Evolutionary conservation across 345 rosid genomes (phyloP).

Genomic region (Euphorbia peplus): DNA sequence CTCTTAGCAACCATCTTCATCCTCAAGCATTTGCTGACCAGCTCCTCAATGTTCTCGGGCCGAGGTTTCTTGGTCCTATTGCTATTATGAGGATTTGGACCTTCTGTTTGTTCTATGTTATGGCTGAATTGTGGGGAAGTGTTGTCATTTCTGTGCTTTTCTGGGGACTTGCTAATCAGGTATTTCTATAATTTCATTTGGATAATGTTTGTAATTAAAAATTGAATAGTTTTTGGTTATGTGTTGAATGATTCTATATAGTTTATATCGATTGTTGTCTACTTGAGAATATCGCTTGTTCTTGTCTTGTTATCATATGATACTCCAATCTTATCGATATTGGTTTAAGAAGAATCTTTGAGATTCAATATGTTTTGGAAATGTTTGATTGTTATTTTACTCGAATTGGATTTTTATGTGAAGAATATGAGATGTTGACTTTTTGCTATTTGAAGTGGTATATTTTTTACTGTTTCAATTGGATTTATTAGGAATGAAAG

Average conservation of each 20-base stretch:
- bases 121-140: conserved; percentile 99
- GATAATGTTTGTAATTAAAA: conserved; percentile 1
- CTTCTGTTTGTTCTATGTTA: conserved; percentile 95
- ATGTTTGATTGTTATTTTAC: not conserved
- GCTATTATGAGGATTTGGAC: conserved; percentile 97
- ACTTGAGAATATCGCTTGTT: not conserved
- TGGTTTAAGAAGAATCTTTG: not conserved
- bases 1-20: conserved; percentile 81
- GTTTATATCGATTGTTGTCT: not conserved
- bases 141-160: conserved; percentile 93
- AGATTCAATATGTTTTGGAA: not conserved
- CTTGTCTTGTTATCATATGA: not conserved
- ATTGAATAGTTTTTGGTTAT: conserved; percentile 1
- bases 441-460: not conserved
- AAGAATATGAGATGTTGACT: not conserved
- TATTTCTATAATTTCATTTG: conserved; percentile 23
- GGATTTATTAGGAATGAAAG: not conserved
- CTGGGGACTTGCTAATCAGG: conserved; percentile 99
- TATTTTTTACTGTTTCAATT: not conserved
- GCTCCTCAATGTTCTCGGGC: conserved; percentile 71
- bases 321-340: not conserved
- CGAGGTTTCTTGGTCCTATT: conserved; percentile 92
- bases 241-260: conserved; percentile 3
- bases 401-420: not conserved
- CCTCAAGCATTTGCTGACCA: conserved; percentile 82